A percentile compares a stretch with the other conserved stretches of the same genome.
Evolutionary conservation across 441 rosid species (phyloP).

Genomic region (Erysimum cheiri): DNA sequence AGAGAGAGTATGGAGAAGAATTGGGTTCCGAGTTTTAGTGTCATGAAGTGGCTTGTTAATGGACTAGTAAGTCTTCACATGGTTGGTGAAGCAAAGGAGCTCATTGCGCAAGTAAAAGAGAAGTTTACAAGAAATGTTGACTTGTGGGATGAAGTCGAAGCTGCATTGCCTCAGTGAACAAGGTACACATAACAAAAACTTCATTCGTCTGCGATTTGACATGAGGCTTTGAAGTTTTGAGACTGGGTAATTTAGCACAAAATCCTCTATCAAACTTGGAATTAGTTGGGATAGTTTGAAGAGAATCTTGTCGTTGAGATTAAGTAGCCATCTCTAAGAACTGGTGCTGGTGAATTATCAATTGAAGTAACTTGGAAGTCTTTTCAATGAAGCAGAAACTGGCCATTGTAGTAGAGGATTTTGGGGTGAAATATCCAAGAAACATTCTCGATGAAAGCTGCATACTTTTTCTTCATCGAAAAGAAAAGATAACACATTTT

Average conservation of each 20-base stretch:
- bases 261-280: neutral
- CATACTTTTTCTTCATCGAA: neutral
- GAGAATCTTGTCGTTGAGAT: neutral
- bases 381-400: too few relatives aligned
- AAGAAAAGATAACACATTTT: neutral
- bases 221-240: neutral
- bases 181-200: neutral
- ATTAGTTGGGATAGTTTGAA: neutral
- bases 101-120: slow-evolving; percentile 56
- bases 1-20: slow-evolving; percentile 65
- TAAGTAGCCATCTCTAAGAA: neutral
- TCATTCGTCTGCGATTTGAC: neutral
- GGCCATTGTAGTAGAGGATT: too few relatives aligned
- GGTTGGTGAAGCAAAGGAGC: slow-evolving; percentile 69
- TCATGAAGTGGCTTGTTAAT: slow-evolving; percentile 69
- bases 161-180: slow-evolving; percentile 55
- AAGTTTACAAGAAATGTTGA: slow-evolving; percentile 54
- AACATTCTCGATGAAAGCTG: neutral
- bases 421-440: neutral
- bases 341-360: neutral
- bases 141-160: slow-evolving; percentile 79
- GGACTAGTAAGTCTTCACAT: slow-evolving; percentile 63
- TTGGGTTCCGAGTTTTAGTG: slow-evolving; percentile 72
- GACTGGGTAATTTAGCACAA: neutral
- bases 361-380: too few relatives aligned